phyloP scores from a whole-genome alignment of 768 basidiomycete genomes.

The Lactarius vividus region DNA sequence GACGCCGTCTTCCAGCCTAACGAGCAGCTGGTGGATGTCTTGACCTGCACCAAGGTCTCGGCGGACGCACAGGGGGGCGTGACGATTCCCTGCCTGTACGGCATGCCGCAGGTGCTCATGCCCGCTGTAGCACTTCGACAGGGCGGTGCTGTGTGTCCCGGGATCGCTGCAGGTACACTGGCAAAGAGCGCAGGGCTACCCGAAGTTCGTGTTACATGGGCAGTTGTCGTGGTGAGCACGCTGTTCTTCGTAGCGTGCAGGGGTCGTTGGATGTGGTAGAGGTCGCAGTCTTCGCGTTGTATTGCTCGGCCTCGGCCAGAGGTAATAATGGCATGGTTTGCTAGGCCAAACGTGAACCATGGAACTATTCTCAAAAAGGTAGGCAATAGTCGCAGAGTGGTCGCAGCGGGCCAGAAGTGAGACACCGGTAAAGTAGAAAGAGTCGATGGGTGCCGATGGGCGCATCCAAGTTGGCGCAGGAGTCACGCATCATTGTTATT shows the following conservation, averaged over 20 bases:
- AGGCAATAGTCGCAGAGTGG: too few relatives aligned
- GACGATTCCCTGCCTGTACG: slow-evolving; percentile 38
- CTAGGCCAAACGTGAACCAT: not conserved
- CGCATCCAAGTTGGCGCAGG: too few relatives aligned
- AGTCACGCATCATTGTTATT: too few relatives aligned
- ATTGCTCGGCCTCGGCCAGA: not conserved
- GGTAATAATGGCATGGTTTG: not conserved
- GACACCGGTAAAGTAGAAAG: too few relatives aligned
- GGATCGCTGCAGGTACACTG: slow-evolving; percentile 23
- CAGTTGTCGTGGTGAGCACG: slow-evolving; percentile 11
- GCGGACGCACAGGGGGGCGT: slow-evolving; percentile 44
- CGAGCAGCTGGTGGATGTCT: slow-evolving; percentile 49
- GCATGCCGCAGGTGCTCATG: slow-evolving; percentile 47
- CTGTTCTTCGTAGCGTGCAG: slow-evolving; percentile 19
- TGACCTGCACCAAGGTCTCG: slow-evolving; percentile 44
- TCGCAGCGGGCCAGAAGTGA: too few relatives aligned
- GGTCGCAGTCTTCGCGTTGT: not conserved
- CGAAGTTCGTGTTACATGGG: slow-evolving; percentile 19
- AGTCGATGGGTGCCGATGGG: too few relatives aligned
- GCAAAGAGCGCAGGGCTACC: slow-evolving; percentile 20
- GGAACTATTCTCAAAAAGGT: not conserved
- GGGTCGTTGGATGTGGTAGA: slow-evolving; percentile 15
- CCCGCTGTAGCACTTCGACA: slow-evolving; percentile 33
- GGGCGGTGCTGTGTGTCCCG: slow-evolving; percentile 29
- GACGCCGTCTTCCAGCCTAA: slow-evolving; percentile 40